phyloP scores from a whole-genome alignment of 1,139 yeast genomes.

The Magnusiomyces ingens region DNA sequence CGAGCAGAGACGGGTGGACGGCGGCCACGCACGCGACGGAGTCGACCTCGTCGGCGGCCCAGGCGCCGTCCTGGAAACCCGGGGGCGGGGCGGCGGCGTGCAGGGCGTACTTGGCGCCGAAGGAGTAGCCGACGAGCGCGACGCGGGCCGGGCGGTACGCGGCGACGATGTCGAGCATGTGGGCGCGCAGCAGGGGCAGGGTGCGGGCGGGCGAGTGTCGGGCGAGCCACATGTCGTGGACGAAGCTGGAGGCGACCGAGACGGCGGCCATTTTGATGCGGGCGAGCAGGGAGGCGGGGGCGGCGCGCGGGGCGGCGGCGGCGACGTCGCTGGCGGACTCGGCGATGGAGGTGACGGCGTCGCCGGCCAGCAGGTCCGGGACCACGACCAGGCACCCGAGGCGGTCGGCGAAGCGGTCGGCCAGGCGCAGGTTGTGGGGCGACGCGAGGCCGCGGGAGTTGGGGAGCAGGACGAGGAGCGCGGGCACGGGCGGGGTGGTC shows the following conservation, averaged over 20 bases:
- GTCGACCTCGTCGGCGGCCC: constrained; percentile 20
- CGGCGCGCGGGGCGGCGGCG: constrained; percentile 5
- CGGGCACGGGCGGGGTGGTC: neutral
- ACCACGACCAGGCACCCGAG: constrained; percentile 29
- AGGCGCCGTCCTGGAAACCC: constrained; percentile 16
- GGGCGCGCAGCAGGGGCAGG: constrained; percentile 27
- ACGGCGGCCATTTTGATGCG: constrained; percentile 32
- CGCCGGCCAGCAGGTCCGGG: constrained; percentile 32
- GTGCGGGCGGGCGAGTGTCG: constrained; percentile 33
- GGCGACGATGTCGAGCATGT: constrained; percentile 32
- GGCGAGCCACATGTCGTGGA: constrained; percentile 39
- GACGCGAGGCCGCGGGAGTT: constrained; percentile 31
- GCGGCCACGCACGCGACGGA: constrained; percentile 31
- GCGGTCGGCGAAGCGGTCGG: constrained; percentile 27
- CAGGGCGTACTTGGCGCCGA: constrained; percentile 36
- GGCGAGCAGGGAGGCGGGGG: constrained; percentile 24
- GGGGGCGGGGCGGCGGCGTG: constrained; percentile 23
- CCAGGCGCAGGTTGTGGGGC: constrained; percentile 27
- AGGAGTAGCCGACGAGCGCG: constrained; percentile 36
- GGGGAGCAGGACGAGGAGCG: constrained; percentile 27
- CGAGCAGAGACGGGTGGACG: constrained; percentile 35
- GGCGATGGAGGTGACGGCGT: constrained; percentile 30
- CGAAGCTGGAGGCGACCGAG: constrained; percentile 31
- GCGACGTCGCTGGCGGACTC: constrained; percentile 21
- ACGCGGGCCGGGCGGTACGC: constrained; percentile 32